A percentile compares a stretch with the other conserved stretches of the same genome.
Conservation (phyloP, 345 rosid genomes). For the Noccaea bulbosa region DNA sequence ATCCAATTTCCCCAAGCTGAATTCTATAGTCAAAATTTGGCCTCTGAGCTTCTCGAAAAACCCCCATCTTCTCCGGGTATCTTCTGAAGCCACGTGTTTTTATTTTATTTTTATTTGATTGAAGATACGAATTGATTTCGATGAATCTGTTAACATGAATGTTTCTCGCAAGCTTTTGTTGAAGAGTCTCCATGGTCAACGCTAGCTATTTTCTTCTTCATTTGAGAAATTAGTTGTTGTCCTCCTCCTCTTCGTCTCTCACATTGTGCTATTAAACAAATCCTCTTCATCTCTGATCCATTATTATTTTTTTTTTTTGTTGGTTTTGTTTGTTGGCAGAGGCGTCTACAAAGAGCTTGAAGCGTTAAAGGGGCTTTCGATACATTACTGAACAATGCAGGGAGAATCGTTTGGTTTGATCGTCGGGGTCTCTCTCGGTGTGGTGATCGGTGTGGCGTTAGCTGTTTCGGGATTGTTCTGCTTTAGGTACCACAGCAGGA, state of each 20-base stretch:
- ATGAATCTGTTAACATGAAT: background rate
- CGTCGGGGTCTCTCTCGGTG: slow-evolving; percentile 84
- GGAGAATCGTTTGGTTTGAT: slow-evolving; percentile 84
- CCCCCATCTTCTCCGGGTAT: background rate
- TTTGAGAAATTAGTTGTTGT: slow-evolving; percentile 26
- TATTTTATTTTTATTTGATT: background rate
- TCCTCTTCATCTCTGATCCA: slow-evolving; percentile 31
- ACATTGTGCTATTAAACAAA: slow-evolving; percentile 12
- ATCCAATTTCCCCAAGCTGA: background rate
- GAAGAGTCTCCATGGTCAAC: slow-evolving; percentile 36
- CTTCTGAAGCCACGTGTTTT: background rate
- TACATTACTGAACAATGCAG: slow-evolving; percentile 50
- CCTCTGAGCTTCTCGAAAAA: background rate
- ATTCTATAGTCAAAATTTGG: background rate
- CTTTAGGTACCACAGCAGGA: slow-evolving; percentile 71
- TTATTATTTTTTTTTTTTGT: background rate
- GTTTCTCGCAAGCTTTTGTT: slow-evolving; percentile 29
- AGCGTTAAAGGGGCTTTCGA: background rate
- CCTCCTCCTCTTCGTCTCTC: slow-evolving; percentile 30
- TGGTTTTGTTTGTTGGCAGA: slow-evolving; percentile 41
- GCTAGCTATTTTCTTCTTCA: too few species aligned
- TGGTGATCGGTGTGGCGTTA: slow-evolving; percentile 86
- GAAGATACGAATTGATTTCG: slow-evolving; percentile 31
- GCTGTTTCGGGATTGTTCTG: slow-evolving; percentile 69
- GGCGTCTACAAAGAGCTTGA: slow-evolving; percentile 48